Evolutionary conservation across 2,329 filamentous ascomycete species (phyloP).

Genomic region (Trichothecium roseum): DNA sequence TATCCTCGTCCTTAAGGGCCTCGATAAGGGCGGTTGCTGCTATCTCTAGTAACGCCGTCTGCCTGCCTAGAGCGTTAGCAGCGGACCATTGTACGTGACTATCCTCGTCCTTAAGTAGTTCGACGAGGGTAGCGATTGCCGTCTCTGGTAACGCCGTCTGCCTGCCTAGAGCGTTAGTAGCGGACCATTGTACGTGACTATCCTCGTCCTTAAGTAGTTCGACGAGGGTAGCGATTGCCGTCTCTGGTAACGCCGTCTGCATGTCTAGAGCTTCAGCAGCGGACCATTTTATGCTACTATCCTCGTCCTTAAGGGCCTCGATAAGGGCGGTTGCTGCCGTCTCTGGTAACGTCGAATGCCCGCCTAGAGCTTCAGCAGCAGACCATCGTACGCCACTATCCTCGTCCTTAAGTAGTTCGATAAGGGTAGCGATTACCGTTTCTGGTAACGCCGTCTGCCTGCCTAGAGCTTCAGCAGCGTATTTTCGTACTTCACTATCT

Average conservation of each 20-base stretch:
- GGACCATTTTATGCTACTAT: not conserved
- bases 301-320: not conserved
- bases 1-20: not conserved
- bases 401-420: not conserved
- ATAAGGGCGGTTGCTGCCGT: not conserved
- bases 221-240: not conserved
- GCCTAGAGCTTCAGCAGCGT: constrained; percentile 1
- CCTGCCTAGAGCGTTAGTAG: not conserved
- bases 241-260: constrained; percentile 1
- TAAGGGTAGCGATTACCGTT: not conserved
- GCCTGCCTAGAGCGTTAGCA: constrained; percentile 1
- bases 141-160: not conserved
- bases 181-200: not conserved
- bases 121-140: not conserved
- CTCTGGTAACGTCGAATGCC: not conserved
- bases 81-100: not conserved
- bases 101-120: not conserved
- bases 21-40: not conserved
- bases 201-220: not conserved
- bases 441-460: constrained; percentile 1
- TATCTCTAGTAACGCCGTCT: constrained; percentile 1
- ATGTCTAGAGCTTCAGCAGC: constrained; percentile 1
- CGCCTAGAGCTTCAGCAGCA: constrained; percentile 1
- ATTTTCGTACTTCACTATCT: not conserved
- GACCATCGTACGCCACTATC: not conserved